These are phyloP conservation scores for Arabis alpina DNA, from an alignment of 345 rosid genomes.

Conservation along the genomic window DNA sequence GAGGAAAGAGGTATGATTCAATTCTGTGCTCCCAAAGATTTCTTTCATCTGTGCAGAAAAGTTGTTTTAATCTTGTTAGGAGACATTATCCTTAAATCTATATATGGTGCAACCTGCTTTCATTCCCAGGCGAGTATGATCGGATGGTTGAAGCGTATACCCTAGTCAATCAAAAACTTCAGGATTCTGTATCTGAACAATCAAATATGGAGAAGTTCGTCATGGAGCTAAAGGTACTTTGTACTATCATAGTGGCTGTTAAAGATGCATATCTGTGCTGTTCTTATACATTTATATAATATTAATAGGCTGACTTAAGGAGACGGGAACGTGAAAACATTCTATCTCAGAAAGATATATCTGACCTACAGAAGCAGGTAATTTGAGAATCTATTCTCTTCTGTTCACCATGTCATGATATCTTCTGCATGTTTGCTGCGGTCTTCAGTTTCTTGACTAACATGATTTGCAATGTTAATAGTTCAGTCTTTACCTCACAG, in stretches of 20 bases:
- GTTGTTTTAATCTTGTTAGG: constrained; percentile 11
- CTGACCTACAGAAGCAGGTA: constrained; percentile 89
- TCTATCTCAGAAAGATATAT: constrained; percentile 77
- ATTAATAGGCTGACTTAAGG: constrained; percentile 72
- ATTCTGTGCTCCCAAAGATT: not conserved
- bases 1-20: constrained; percentile 84
- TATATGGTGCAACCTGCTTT: constrained; percentile 30
- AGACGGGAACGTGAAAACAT: constrained; percentile 73
- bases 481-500: constrained; percentile 12
- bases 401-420: constrained; percentile 20
- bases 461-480: constrained; percentile 22
- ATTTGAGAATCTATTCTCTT: constrained; percentile 17
- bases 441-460: constrained; percentile 30
- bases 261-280: constrained; percentile 17
- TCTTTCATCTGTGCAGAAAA: not conserved
- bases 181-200: constrained; percentile 69
- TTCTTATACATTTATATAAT: constrained; percentile 27
- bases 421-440: constrained; percentile 15
- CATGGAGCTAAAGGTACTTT: constrained; percentile 72
- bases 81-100: constrained; percentile 25
- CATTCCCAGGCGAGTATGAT: constrained; percentile 81
- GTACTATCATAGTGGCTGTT: not conserved
- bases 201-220: constrained; percentile 71
- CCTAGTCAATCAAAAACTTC: constrained; percentile 72
- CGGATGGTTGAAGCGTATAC: constrained; percentile 84